Evolutionary conservation across 2,329 filamentous ascomycete species (phyloP), one percentile per base, ranked within the genome.

Genomic region (Mycocentrospora acerina): DNA sequence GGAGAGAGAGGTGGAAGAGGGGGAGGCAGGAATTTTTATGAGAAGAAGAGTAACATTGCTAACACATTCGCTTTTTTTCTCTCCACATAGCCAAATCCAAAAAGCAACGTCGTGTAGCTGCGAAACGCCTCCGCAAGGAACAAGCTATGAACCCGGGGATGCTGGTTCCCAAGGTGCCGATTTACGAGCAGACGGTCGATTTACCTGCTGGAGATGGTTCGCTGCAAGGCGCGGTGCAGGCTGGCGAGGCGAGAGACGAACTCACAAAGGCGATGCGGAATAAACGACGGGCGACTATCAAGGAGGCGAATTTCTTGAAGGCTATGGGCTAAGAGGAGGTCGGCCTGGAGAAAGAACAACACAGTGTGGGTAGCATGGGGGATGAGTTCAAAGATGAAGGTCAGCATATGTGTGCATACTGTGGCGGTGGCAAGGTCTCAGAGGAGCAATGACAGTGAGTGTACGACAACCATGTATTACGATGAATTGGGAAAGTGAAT

Each of bases 221-320:
- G 19, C 35, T 72, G 13, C 62, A 70, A 38, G 75, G 68, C 2
- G 71, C 73, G 1, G 54, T 73, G 30, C 59, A 72, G 45, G 77
- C 75, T 2, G 63, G 62, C 24, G 56, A 61, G 19, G 74, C 79
- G 61, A 75, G 86, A 61, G 74, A 77, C 46, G 80, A 83, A 55
- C 71, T 90, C 57, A 85, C 76, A 51, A 79, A 76, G 70, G 82
- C 82, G 24, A 83, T 90, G 85, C 79, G 87, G 60, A 79, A 79
- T 65, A 85, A 89, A 73, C 76, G 87, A 63, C 81, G 84, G 70
- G 80, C 79, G 43, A 80, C 77, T 69, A 93, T 93, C 62, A 91
- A 90, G 80, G 88, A 93, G 75, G 71, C 70, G 63, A 93, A 93
- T 72, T 93, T 90, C 77, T 79, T 93, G 70, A 87, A 85, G 78